These are phyloP conservation scores for Backusella sp. DNA, from an alignment of 192 early-diverging fungal genomes.

Conservation along the genomic window DNA sequence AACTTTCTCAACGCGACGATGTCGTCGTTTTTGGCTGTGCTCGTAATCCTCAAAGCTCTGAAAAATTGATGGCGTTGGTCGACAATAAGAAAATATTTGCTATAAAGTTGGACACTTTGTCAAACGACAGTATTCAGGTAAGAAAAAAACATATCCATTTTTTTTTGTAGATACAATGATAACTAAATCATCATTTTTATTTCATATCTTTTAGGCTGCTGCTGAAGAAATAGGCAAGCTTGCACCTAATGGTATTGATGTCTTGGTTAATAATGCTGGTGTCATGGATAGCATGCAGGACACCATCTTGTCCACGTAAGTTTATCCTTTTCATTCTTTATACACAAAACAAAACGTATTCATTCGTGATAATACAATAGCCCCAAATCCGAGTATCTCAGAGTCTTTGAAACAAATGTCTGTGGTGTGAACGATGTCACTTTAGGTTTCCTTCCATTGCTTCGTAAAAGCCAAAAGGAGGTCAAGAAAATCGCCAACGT, in stretches of 20 bases:
- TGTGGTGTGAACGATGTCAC: constrained; percentile 22
- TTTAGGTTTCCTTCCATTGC: constrained; percentile 13
- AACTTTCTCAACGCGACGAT: constrained; percentile 17
- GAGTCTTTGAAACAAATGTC: constrained; percentile 35
- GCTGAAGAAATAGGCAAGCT: constrained; percentile 16
- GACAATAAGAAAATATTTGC: constrained; percentile 27
- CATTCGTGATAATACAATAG: constrained; percentile 3
- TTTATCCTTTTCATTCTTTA: not conserved
- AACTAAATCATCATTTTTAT: not conserved
- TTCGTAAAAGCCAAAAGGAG: constrained; percentile 12
- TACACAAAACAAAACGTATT: not conserved
- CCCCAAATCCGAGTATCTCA: not conserved
- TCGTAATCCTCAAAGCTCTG: constrained; percentile 19
- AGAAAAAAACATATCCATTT: not conserved
- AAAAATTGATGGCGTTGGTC: constrained; percentile 12
- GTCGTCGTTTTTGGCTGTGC: constrained; percentile 27
- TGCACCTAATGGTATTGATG: constrained; percentile 32
- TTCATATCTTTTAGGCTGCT: constrained; percentile 9
- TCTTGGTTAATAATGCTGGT: constrained; percentile 37
- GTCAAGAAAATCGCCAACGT: constrained; percentile 31
- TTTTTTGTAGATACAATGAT: not conserved
- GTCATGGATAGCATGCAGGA: not conserved
- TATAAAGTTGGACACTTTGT: constrained; percentile 23
- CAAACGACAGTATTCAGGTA: constrained; percentile 23
- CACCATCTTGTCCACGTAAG: constrained; percentile 9